These are phyloP conservation scores for Naematelia aurantialba DNA, from an alignment of 768 basidiomycete genomes.

Conservation along the genomic window DNA sequence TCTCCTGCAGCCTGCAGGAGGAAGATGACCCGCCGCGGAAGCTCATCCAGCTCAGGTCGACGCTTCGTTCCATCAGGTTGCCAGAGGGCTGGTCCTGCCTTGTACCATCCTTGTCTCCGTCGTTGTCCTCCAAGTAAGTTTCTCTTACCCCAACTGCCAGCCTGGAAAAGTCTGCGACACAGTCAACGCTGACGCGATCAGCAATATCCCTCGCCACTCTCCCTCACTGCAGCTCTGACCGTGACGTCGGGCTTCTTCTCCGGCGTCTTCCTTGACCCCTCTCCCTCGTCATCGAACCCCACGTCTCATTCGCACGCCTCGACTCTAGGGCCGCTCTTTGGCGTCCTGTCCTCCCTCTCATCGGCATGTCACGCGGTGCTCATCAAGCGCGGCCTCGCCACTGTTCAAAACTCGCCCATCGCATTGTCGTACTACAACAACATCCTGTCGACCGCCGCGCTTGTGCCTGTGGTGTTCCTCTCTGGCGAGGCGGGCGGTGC, in stretches of 20 bases:
- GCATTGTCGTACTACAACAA: constrained; percentile 91
- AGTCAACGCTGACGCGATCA: background rate
- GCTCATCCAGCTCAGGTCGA: constrained; percentile 17
- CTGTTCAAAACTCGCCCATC: constrained; percentile 75
- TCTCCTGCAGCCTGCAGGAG: constrained; percentile 52
- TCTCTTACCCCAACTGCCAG: background rate
- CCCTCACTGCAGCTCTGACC: constrained; percentile 68
- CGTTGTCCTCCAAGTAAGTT: constrained; percentile 63
- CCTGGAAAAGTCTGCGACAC: background rate
- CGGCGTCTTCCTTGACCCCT: constrained; percentile 71
- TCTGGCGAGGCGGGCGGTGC: constrained; percentile 71
- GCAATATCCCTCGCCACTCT: constrained; percentile 64
- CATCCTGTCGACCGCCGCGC: constrained; percentile 66
- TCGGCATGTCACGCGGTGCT: constrained; percentile 88
- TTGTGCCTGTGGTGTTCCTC: constrained; percentile 69
- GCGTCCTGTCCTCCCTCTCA: constrained; percentile 77
- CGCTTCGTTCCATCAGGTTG: constrained; percentile 61
- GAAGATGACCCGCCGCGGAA: background rate
- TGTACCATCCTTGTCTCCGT: constrained; percentile 88
- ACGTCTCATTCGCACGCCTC: constrained; percentile 15
- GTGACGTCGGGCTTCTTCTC: constrained; percentile 92
- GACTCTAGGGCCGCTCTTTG: constrained; percentile 68
- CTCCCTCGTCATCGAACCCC: constrained; percentile 30
- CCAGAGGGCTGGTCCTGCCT: constrained; percentile 86
- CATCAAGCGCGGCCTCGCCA: constrained; percentile 73